Base-by-base conservation (phyloP, 179 eudicot genomes). In the Vitellaria paradoxa region DNA sequence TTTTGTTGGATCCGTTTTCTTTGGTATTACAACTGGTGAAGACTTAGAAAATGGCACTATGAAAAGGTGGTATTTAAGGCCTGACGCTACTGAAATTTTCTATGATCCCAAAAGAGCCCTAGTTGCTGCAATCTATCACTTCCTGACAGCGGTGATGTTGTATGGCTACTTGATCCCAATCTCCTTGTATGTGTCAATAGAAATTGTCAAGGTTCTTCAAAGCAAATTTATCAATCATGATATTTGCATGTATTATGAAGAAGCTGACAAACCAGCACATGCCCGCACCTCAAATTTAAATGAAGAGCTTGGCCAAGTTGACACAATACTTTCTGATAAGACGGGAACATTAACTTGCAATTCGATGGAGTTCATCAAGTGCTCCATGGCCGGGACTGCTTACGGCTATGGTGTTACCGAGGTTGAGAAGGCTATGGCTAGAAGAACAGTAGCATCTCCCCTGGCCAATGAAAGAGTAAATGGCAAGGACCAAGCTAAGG, bases 261-360 rank as follows among this genome's bases (percentile, higher is more conserved):
- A 84, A 76, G 76, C 85, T 18, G 89, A 92, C 75, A 89, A 87
- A 81, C 95, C 97, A 53, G 94, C 97, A 0, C 86, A 75, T 21
- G 91, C 94, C 17, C 89, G 97, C 24, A 92, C 97, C 59, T 92
- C 97, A 24, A 92, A 92, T 76, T 82, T 92, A 82, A 92, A 86
- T 12, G 97, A 92, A 79, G 97, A 92, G 71, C 82, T 92, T 42
- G 97, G 97, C 49, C 93, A 92, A 79, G 91, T 92, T 68, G 85
- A 89, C 77, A 88, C 90, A 0, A 89, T 92, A 73, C 88, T 92
- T 45, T 90, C 97, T 57, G 97, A 92, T 80, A 92, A 92, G 69
- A 92, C 97, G 0, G 97, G 97, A 4, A 92, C 97, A 57, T 73
- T 92, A 81, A 92, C 97, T 50, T 91, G 97, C 84, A 92, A 92